Percentiles rank a stretch among this genome's conserved stretches.
Conservation (phyloP, 768 basidiomycete species). For the Calocybe gangraenosa region DNA sequence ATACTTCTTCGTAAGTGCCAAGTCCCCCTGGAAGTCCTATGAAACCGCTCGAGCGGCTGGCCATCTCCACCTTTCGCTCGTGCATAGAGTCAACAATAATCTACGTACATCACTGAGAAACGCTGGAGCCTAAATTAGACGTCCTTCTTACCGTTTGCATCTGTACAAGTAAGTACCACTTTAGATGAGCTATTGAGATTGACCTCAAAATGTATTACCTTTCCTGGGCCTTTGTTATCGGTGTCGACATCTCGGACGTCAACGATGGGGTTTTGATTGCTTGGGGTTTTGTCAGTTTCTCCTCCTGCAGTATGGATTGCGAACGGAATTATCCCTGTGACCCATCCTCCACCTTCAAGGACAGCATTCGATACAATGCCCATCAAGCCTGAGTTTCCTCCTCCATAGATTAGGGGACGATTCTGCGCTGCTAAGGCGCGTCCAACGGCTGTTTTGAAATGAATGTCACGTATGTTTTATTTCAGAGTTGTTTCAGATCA, state of each 20-base stretch:
- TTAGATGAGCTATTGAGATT: not conserved
- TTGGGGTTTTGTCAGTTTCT: conserved; percentile 46
- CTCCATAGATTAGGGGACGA: conserved; percentile 80
- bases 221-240: conserved; percentile 19
- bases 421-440: conserved; percentile 57
- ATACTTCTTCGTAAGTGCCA: conserved; percentile 92
- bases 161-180: not conserved
- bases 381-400: conserved; percentile 83
- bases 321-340: conserved; percentile 74
- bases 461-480: not conserved
- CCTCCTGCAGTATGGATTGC: conserved; percentile 70
- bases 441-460: conserved; percentile 55
- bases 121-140: too few relatives aligned
- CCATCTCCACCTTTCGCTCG: conserved; percentile 90
- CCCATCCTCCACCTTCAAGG: conserved; percentile 62
- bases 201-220: not conserved
- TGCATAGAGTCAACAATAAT: conserved; percentile 81
- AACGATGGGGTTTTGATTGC: conserved; percentile 18
- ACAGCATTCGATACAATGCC: conserved; percentile 69
- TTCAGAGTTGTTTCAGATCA: conserved; percentile 22
- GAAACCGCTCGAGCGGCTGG: conserved; percentile 73
- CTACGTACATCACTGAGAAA: conserved; percentile 25
- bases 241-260: conserved; percentile 17
- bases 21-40: conserved; percentile 90
- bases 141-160: conserved; percentile 14